phyloP scores from a whole-genome alignment of 2,329 filamentous ascomycete genomes.

The Cryphonectria parasitica region DNA sequence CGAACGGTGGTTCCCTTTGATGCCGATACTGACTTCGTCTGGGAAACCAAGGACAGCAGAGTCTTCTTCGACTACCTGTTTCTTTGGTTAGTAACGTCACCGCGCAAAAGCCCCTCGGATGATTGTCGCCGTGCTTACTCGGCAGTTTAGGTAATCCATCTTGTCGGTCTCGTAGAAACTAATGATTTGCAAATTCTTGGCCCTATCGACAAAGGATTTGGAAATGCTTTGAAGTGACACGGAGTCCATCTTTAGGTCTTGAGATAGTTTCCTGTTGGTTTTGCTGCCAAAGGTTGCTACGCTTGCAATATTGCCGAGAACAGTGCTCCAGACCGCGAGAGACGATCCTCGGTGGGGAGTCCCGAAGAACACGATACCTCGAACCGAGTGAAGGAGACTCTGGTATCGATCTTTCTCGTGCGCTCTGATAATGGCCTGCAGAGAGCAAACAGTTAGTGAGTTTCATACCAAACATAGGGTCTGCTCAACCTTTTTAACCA shows the following conservation, averaged over 20 bases:
- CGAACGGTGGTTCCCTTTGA: conserved; percentile 22
- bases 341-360: conserved; percentile 20
- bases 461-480: not conserved
- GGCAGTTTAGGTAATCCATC: conserved; percentile 16
- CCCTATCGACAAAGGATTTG: conserved; percentile 21
- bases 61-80: conserved; percentile 26
- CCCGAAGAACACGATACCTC: conserved; percentile 20
- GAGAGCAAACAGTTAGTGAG: not conserved
- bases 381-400: conserved; percentile 8
- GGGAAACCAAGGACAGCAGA: conserved; percentile 21
- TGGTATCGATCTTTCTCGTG: conserved; percentile 18
- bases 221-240: conserved; percentile 13
- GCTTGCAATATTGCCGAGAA: conserved; percentile 16
- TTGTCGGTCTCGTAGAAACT: conserved; percentile 25
- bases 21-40: conserved; percentile 19
- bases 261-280: conserved; percentile 30
- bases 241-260: conserved; percentile 32
- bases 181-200: conserved; percentile 15
- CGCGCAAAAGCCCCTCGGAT: not conserved
- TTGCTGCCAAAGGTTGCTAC: conserved; percentile 16
- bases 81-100: not conserved
- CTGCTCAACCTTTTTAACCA: conserved; percentile 36
- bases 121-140: not conserved
- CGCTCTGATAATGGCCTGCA: conserved; percentile 18
- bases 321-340: conserved; percentile 17